Evolutionary conservation across 1,284 basidiomycete species (phyloP).

Genomic region (Microbotryum scabiosae): DNA sequence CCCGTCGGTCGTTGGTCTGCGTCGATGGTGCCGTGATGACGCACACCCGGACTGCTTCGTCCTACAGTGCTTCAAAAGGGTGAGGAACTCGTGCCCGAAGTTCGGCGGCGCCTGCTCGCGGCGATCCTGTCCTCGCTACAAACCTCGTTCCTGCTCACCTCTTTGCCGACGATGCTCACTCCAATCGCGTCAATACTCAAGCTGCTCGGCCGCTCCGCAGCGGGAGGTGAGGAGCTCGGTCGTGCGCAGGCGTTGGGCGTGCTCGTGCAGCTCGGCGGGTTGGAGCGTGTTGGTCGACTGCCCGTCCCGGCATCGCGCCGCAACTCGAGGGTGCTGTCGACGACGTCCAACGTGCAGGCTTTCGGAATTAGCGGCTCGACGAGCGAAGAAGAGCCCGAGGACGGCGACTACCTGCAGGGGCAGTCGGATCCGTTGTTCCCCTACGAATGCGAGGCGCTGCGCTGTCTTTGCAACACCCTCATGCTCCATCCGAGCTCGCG

Average conservation of each 20-base stretch:
- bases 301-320: background rate
- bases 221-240: conserved; percentile 22
- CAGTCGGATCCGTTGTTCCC: conserved; percentile 12
- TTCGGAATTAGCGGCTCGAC: background rate
- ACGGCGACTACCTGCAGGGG: background rate
- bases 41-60: background rate
- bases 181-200: conserved; percentile 18
- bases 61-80: conserved; percentile 5
- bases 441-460: conserved; percentile 18
- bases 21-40: too few relatives aligned
- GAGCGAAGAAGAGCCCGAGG: background rate
- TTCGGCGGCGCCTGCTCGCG: conserved; percentile 11
- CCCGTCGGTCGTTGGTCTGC: too few relatives aligned
- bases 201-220: conserved; percentile 18
- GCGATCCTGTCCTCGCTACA: conserved; percentile 7
- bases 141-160: background rate
- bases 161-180: background rate
- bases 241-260: conserved; percentile 5
- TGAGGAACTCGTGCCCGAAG: conserved; percentile 8
- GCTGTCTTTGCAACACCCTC: conserved; percentile 29
- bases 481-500: conserved; percentile 25
- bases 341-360: background rate
- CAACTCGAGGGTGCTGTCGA: background rate
- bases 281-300: conserved; percentile 5
- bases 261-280: conserved; percentile 15